Conservation (phyloP, 139 green algal genomes). For the Yamagishiella unicocca region DNA sequence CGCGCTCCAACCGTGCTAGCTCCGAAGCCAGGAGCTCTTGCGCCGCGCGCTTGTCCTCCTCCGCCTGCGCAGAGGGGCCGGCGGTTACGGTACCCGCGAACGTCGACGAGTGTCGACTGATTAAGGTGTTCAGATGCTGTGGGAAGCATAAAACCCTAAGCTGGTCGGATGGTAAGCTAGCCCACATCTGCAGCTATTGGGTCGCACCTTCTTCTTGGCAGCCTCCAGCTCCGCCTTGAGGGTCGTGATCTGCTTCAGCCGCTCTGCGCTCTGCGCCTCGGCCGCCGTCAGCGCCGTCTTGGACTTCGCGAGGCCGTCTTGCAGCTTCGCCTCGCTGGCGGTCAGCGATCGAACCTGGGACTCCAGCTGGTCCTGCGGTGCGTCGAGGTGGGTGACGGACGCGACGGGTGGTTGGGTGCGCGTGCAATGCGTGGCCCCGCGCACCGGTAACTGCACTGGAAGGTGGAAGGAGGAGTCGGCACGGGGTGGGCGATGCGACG, state of each 20-base stretch:
- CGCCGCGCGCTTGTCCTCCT: slow-evolving; percentile 4
- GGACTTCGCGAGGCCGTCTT: neutral
- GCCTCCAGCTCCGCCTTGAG: slow-evolving; percentile 36
- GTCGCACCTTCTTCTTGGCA: neutral
- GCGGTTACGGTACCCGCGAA: neutral
- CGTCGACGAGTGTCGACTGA: no score
- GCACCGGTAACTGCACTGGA: no score
- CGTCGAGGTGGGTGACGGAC: neutral
- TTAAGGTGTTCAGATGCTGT: no score
- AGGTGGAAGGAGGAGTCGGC: no score
- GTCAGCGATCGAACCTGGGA: neutral
- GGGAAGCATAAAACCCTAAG: no score
- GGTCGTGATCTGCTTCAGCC: neutral
- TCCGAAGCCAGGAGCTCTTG: neutral
- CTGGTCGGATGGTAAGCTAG: no score
- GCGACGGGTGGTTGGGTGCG: neutral
- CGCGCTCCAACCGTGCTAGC: neutral
- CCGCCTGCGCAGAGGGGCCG: neutral
- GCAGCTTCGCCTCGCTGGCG: slow-evolving; percentile 23
- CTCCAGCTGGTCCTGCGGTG: slow-evolving; percentile 37
- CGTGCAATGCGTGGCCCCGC: no score
- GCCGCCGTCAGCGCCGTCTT: neutral
- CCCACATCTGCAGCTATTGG: no score
- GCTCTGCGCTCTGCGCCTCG: slow-evolving; percentile 4
- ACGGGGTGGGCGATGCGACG: neutral